Evolutionary conservation across 371 early-diverging fungal genomes (phyloP), one percentile per base, ranked within the genome.

Genomic region (Apophysomyces sp.): DNA sequence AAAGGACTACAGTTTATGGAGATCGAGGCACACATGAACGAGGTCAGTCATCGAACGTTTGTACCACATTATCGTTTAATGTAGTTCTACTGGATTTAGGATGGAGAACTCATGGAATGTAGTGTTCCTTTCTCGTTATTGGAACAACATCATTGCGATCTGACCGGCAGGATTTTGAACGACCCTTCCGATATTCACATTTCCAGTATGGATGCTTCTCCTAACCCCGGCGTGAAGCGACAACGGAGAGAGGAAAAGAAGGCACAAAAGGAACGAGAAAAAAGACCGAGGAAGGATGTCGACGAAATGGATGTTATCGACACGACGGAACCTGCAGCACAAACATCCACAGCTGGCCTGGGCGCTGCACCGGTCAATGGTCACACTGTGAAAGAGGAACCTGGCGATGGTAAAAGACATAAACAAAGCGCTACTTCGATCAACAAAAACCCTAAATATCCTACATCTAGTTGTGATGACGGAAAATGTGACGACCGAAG

Each of bases 1-100:
- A 96, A 95, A 71, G 98, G 96, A 0, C 81, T 98, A 30, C 93
- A 92, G 68, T 97, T 95, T 71, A 82, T 89, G 79, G 93, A 94
- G 58, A 86, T 96, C 58, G 96, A 96, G 73, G 76, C 86, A 1
- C 96, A 95, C 63, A 76, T 90, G 55, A 85, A 87, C 52, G 88
- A 91, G 76, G 94, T 90, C 66, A 24, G 58, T 54, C 28, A 7
- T 9, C 9, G 49, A 44, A 16, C 49, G 9, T 21, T 44, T 44
- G 49, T 44, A 21, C 24, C 49, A 21, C 24, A 2, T 18, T 16
- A 9, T 37, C 49, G 27, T 9, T 21, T 21, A 21, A 44, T 44
- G 49, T 16, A 44, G 21, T 21, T 44, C 49, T 21, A 9, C 7
- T 21, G 49, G 21, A 44, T 21, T 36, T 30, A 91, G 89, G 92